phyloP scores from a whole-genome alignment of 169 alveolate species.

The Plasmodium yoelii region DNA sequence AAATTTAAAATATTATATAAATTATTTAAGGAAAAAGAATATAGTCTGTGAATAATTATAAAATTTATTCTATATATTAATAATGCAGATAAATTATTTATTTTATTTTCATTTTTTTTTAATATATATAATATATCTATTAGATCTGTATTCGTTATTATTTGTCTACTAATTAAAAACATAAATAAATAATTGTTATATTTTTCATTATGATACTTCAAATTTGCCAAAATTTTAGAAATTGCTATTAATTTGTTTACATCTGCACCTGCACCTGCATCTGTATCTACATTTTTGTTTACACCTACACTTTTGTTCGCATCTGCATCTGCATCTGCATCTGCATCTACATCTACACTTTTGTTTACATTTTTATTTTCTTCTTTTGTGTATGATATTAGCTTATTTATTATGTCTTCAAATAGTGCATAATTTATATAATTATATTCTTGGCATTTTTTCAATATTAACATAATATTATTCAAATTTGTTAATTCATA shows the following conservation, averaged over 20 bases:
- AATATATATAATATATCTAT: slow-evolving; percentile 7
- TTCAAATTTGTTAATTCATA: slow-evolving; percentile 16
- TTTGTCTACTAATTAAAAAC: neutral
- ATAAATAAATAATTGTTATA: slow-evolving; percentile 16
- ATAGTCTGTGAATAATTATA: slow-evolving; percentile 31
- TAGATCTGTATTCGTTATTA: slow-evolving; percentile 7
- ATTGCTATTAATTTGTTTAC: slow-evolving; percentile 20
- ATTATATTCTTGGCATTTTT: slow-evolving; percentile 42
- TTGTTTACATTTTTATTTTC: neutral
- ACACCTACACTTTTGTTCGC: too few relatives aligned
- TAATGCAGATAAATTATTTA: neutral
- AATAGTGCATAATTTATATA: slow-evolving; percentile 7
- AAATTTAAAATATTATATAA: slow-evolving; percentile 30
- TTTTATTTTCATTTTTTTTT: slow-evolving; percentile 4
- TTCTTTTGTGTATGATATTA: neutral
- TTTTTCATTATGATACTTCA: slow-evolving; percentile 22
- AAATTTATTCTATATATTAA: slow-evolving; percentile 39
- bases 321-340: too few relatives aligned
- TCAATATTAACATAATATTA: slow-evolving; percentile 9
- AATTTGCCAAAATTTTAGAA: slow-evolving; percentile 15
- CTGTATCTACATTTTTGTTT: too few relatives aligned
- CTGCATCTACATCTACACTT: too few relatives aligned
- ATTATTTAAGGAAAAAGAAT: slow-evolving; percentile 33
- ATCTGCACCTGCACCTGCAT: too few relatives aligned
- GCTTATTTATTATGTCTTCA: slow-evolving; percentile 4